phyloP scores from a whole-genome alignment of 2,329 filamentous ascomycete genomes.

The Xylariaceae sp. region DNA sequence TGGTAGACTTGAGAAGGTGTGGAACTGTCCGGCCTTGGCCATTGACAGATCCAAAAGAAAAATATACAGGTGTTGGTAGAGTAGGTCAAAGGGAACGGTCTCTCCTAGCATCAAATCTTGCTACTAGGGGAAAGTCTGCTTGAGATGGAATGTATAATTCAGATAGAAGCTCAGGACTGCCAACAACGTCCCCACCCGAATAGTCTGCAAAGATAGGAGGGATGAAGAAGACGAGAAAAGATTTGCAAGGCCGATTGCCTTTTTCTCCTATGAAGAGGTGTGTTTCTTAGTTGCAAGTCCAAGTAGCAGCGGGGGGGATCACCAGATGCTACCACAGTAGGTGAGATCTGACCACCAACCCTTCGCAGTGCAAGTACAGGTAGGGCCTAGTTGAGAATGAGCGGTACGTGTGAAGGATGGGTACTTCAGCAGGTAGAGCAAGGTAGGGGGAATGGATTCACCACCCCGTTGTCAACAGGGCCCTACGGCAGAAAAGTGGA shows the following conservation, averaged over 20 bases:
- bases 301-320: background rate
- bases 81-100: constrained; percentile 20
- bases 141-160: background rate
- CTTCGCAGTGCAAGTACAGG: constrained; percentile 15
- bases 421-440: too few species aligned
- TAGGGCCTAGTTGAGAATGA: constrained; percentile 9
- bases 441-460: constrained; percentile 5
- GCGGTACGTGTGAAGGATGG: constrained; percentile 12
- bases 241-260: background rate
- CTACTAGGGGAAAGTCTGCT: background rate
- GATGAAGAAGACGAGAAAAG: background rate
- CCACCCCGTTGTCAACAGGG: constrained; percentile 6
- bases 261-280: constrained; percentile 4
- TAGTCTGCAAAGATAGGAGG: background rate
- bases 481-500: constrained; percentile 23
- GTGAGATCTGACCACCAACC: constrained; percentile 6
- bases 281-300: constrained; percentile 1
- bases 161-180: background rate
- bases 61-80: constrained; percentile 15
- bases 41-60: constrained; percentile 35
- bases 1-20: constrained; percentile 31
- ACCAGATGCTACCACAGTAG: constrained; percentile 13
- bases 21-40: constrained; percentile 36
- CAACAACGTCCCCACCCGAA: constrained; percentile 22
- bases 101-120: constrained; percentile 13